These are phyloP conservation scores for Cutaneotrichosporon cyanovorans DNA, from an alignment of 1,284 basidiomycete species.

Conservation along the genomic window DNA sequence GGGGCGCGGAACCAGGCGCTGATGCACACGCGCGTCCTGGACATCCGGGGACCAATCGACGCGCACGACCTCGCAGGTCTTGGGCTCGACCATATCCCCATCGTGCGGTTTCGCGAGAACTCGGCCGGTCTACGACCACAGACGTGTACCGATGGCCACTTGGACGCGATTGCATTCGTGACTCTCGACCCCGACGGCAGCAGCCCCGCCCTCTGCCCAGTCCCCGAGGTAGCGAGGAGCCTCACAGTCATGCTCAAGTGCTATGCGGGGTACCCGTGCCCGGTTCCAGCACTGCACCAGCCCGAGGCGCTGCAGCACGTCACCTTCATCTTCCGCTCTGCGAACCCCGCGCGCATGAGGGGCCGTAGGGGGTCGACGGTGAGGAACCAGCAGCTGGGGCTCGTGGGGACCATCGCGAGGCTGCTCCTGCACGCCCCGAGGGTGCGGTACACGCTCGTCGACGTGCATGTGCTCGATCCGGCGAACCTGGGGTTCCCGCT, in stretches of 20 bases:
- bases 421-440: not conserved
- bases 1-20: not conserved
- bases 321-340: slow-evolving; percentile 1
- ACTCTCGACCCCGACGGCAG: slow-evolving; percentile 1
- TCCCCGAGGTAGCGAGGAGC: not conserved
- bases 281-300: not conserved
- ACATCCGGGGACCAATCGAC: not conserved
- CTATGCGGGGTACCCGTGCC: not conserved
- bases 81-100: not conserved
- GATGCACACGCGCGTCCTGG: not conserved
- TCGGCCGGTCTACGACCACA: not conserved
- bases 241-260: not conserved
- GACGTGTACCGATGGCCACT: not conserved
- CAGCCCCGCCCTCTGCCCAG: not conserved
- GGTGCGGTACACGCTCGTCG: not conserved
- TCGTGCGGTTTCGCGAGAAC: slow-evolving; percentile 2
- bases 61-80: not conserved
- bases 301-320: not conserved
- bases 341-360: not conserved
- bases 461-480: not conserved
- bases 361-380: not conserved
- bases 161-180: not conserved
- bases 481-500: not conserved
- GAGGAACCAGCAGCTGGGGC: not conserved
- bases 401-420: not conserved